phyloP scores from a whole-genome alignment of 129 eudicot species.

The Pittosporum tobira region DNA sequence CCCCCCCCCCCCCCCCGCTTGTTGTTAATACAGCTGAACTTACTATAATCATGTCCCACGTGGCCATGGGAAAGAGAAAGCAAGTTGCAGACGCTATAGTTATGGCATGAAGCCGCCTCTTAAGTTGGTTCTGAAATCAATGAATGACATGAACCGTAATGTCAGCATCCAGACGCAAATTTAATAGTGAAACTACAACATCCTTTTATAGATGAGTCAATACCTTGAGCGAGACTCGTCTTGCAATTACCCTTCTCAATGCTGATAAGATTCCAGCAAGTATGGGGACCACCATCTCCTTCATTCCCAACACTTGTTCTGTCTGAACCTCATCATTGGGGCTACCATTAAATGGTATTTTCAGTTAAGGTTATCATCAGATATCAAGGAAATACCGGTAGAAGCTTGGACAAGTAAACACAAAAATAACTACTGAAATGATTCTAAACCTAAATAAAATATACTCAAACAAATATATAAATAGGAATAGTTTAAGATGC shows the following conservation, averaged over 20 bases:
- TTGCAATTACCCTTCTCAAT: conserved; percentile 73
- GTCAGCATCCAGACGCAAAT: neutral
- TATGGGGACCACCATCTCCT: conserved; percentile 68
- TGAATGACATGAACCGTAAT: neutral
- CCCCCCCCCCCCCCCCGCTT: too few relatives aligned
- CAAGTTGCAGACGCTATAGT: conserved; percentile 89
- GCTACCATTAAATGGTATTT: conserved; percentile 50
- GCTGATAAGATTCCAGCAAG: conserved; percentile 94
- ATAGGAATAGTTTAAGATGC: neutral
- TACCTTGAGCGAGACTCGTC: conserved; percentile 94
- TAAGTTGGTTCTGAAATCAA: conserved; percentile 70
- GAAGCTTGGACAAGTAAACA: neutral
- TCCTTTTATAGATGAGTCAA: neutral
- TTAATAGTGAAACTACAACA: neutral
- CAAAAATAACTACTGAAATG: neutral
- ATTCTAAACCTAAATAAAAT: neutral
- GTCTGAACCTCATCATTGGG: conserved; percentile 34
- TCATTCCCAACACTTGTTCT: conserved; percentile 47
- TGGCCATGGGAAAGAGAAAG: conserved; percentile 91
- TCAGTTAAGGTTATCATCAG: conserved; percentile 44
- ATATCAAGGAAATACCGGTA: neutral
- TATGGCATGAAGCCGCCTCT: conserved; percentile 86
- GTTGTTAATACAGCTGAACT: conserved; percentile 22
- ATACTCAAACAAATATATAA: neutral
- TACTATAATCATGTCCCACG: conserved; percentile 95